Conservation (phyloP, 768 basidiomycete genomes). For the Amanita subjunquillea region DNA sequence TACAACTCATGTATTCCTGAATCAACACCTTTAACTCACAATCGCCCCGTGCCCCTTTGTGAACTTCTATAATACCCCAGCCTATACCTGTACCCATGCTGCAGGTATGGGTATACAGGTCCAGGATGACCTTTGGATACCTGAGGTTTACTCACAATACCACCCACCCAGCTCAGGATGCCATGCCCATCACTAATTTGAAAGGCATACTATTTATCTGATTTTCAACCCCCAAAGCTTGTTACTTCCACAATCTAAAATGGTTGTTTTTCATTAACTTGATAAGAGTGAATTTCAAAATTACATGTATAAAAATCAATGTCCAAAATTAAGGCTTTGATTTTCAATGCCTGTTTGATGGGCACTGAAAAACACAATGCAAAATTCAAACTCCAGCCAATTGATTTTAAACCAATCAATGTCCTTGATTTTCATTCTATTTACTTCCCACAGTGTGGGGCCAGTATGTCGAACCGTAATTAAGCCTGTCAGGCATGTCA, state of each 20-base stretch:
- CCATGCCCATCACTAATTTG: neutral
- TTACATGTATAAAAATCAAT: no score
- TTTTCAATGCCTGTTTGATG: neutral
- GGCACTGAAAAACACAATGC: neutral
- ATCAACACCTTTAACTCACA: no score
- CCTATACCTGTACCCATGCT: no score
- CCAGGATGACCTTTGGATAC: no score
- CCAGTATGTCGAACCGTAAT: no score
- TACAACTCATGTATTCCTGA: no score
- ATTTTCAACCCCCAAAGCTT: neutral
- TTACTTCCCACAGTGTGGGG: neutral
- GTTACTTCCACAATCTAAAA: neutral
- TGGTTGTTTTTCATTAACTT: neutral
- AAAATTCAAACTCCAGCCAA: neutral
- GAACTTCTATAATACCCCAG: no score
- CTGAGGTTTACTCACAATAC: no score
- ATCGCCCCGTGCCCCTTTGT: no score
- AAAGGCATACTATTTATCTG: neutral
- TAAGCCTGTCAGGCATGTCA: no score
- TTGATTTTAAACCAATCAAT: neutral
- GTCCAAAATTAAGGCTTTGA: neutral
- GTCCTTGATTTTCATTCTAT: neutral
- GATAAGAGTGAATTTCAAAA: neutral
- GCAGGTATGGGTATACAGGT: no score
- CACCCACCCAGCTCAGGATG: no score